Evolutionary conservation across 345 rosid genomes (phyloP).

Genomic region (Streptanthus diversifolius): DNA sequence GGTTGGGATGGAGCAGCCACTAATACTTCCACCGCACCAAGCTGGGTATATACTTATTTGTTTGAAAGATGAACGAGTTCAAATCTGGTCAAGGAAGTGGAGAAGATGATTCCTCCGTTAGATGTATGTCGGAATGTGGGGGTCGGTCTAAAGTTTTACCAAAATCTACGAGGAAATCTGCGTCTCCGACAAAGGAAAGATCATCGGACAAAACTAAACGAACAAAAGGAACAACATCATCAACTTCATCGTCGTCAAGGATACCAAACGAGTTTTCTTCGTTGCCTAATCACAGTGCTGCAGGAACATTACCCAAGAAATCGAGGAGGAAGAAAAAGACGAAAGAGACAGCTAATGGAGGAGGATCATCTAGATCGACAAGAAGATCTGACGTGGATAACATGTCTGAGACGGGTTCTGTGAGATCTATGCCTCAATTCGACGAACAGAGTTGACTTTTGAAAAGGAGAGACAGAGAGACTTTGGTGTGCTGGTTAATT

Average conservation of each 20-base stretch:
- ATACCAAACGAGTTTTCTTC: conserved; percentile 16
- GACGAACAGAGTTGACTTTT: conserved; percentile 29
- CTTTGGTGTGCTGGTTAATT: not conserved
- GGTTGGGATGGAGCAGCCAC: conserved; percentile 78
- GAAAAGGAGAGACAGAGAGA: not conserved
- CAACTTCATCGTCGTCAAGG: conserved; percentile 10
- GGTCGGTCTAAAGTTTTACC: conserved; percentile 28
- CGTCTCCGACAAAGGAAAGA: conserved; percentile 40
- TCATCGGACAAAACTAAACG: conserved; percentile 44
- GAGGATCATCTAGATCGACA: conserved; percentile 40
- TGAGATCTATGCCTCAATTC: conserved; percentile 31
- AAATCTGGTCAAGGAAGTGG: conserved; percentile 36
- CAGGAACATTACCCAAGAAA: conserved; percentile 38
- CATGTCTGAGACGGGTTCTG: conserved; percentile 40
- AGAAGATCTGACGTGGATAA: conserved; percentile 32
- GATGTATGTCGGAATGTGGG: conserved; percentile 61
- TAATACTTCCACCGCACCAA: conserved; percentile 39
- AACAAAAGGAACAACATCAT: conserved; percentile 14
- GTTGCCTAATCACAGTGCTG: conserved; percentile 6
- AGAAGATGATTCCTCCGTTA: conserved; percentile 37
- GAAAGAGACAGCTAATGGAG: conserved; percentile 35
- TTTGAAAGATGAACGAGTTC: conserved; percentile 63
- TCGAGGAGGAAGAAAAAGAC: conserved; percentile 51
- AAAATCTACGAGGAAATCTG: conserved; percentile 29
- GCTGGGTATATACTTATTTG: conserved; percentile 41